These are phyloP conservation scores for Agrocybe pediades DNA, from an alignment of 768 basidiomycete species.

Conservation along the genomic window DNA sequence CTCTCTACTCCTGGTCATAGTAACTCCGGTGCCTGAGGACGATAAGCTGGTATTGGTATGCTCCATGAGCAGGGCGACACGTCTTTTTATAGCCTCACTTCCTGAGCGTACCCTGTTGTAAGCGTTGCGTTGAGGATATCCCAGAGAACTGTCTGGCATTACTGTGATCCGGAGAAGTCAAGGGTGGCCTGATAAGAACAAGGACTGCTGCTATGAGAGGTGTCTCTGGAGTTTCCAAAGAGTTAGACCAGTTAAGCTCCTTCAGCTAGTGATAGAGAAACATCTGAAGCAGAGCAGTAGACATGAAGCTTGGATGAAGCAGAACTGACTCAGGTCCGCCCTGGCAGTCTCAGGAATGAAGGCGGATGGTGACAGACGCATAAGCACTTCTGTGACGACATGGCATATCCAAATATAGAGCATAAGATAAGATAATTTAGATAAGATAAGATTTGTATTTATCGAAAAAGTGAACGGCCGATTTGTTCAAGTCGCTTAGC, in stretches of 20 bases:
- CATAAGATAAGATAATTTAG: neutral
- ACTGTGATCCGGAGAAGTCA: neutral
- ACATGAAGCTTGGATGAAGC: too few species aligned
- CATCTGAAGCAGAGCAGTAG: too few species aligned
- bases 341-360: too few species aligned
- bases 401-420: too few species aligned
- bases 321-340: too few species aligned
- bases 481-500: neutral
- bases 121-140: neutral
- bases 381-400: too few species aligned
- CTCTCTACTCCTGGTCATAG: neutral
- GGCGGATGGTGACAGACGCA: too few species aligned
- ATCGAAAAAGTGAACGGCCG: slow-evolving; percentile 11
- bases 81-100: slow-evolving; percentile 17
- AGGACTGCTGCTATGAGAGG: too few species aligned
- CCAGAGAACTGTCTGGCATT: slow-evolving; percentile 10
- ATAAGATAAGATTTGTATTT: slow-evolving; percentile 2
- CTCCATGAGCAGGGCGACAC: slow-evolving; percentile 16
- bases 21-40: neutral
- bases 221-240: too few species aligned
- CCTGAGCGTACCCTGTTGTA: slow-evolving; percentile 7
- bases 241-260: too few species aligned
- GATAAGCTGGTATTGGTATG: neutral
- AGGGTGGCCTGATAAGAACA: too few species aligned
- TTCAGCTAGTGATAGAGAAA: too few species aligned